phyloP scores from a whole-genome alignment of 2,329 filamentous ascomycete genomes.

The Fusarium newnesense region DNA sequence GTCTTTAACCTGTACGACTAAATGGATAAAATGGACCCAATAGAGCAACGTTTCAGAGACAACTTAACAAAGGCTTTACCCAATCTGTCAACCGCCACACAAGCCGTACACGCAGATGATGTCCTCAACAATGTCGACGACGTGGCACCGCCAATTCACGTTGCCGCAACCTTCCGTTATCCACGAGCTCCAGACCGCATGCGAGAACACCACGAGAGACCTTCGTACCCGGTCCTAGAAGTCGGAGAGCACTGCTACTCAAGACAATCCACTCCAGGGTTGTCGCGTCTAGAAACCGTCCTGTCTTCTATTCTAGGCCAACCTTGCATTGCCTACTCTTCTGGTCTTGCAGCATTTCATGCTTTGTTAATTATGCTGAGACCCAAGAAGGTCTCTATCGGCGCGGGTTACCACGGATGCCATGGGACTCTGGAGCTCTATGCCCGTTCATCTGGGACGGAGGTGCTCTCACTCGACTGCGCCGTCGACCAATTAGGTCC shows the following conservation, averaged over 20 bases:
- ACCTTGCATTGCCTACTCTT: slow-evolving; percentile 79
- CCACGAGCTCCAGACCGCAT: neutral
- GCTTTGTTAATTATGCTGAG: slow-evolving; percentile 85
- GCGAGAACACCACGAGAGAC: neutral
- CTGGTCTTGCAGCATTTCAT: slow-evolving; percentile 88
- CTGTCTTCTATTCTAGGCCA: slow-evolving; percentile 79
- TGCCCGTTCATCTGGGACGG: slow-evolving; percentile 77
- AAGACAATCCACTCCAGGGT: slow-evolving; percentile 79
- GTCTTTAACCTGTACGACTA: fast-evolving
- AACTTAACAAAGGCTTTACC: neutral
- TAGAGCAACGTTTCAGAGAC: neutral
- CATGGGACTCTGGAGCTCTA: slow-evolving; percentile 84
- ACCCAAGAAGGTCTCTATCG: slow-evolving; percentile 83
- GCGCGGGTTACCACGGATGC: slow-evolving; percentile 90
- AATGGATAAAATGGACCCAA: neutral
- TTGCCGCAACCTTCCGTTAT: neutral
- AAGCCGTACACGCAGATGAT: neutral
- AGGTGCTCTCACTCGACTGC: slow-evolving; percentile 77
- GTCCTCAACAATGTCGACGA: neutral
- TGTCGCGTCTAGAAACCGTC: slow-evolving; percentile 84
- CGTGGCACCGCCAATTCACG: neutral
- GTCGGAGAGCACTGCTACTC: slow-evolving; percentile 77
- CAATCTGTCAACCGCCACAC: neutral
- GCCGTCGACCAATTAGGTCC: slow-evolving; percentile 71
- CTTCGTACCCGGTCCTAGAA: neutral